Base-by-base conservation (phyloP, 805 yeast genomes). In the Saturnispora silvae region DNA sequence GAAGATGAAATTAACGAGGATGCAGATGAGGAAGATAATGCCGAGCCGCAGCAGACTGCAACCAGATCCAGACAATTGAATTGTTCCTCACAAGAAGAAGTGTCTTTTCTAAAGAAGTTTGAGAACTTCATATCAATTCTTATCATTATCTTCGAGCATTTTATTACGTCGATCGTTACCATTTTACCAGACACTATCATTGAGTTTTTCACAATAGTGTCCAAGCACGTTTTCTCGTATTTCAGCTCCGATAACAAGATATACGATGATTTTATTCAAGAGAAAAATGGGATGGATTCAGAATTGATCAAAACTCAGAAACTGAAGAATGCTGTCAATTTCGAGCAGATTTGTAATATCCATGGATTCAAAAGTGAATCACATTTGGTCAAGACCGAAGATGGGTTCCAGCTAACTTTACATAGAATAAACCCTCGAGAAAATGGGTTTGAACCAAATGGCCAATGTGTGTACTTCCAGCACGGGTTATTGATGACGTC, bases 401-500 rank as follows among this genome's bases (percentile, higher is more conserved):
- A 87, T 53, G 80, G 79, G 24, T 87, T 83, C 51, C 51, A 83
- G 16, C 62, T 87, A 20, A 81, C 86, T 0, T 46, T 85, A 3
- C 96, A 87, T 51, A 63, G 95, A 33, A 65, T 84, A 2, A 51
- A 52, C 10, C 72, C 73, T 5, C 50, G 40, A 31, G 42, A 35
- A 4, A 49, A 56, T 28, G 64, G 61, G 3, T 46, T 46, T 34
- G 41, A 38, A 33, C 49, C 63, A 11, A 56, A 56, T 44, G 60
- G 60, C 3, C 67, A 71, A 37, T 78, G 80, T 1, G 81, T 82
- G 0, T 89, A 82, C 53, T 68, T 89, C 37, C 97, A 89, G 54
- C 97, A 89, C 52, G 97, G 97, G 1, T 63, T 89, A 35, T 64
- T 89, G 42, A 87, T 86, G 92, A 78, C 77, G 54, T 76, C 87